These are phyloP conservation scores for Aspergillus campestris DNA, from an alignment of 495 filamentous ascomycete species.

Conservation along the genomic window DNA sequence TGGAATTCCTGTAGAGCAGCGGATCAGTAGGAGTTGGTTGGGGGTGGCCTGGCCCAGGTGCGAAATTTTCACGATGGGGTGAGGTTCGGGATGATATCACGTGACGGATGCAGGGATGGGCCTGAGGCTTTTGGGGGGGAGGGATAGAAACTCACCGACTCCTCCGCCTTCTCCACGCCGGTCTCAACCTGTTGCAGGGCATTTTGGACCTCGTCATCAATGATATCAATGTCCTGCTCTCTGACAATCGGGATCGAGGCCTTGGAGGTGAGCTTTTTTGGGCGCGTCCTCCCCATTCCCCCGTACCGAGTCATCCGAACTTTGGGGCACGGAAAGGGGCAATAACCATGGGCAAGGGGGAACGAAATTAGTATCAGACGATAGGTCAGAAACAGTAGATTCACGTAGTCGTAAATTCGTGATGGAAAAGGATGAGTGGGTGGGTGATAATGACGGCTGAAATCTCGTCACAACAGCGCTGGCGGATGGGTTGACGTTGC, in stretches of 20 bases:
- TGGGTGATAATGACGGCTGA: constrained; percentile 51
- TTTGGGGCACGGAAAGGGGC: constrained; percentile 45
- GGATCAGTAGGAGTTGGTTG: constrained; percentile 15
- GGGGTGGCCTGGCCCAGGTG: constrained; percentile 12
- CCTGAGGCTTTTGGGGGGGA: constrained; percentile 22
- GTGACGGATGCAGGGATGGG: constrained; percentile 42
- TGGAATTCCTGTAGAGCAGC: constrained; percentile 75
- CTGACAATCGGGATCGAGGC: constrained; percentile 75
- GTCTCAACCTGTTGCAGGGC: constrained; percentile 78
- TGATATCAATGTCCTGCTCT: constrained; percentile 78
- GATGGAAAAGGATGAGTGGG: constrained; percentile 41
- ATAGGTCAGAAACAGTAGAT: constrained; percentile 47
- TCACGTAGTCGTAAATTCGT: constrained; percentile 46
- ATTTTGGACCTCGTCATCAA: constrained; percentile 59
- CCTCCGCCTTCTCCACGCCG: constrained; percentile 92
- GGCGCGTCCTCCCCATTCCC: constrained; percentile 52
- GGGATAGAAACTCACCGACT: constrained; percentile 69
- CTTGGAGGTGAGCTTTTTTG: constrained; percentile 87
- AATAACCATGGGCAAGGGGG: constrained; percentile 36
- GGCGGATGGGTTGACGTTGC: constrained; percentile 61
- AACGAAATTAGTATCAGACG: constrained; percentile 35
- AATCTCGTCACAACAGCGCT: constrained; percentile 32
- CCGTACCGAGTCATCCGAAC: constrained; percentile 58
- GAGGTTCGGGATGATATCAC: constrained; percentile 38
- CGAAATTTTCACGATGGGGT: constrained; percentile 20